A percentile compares a stretch with the other conserved stretches of the same genome.
Evolutionary conservation across 805 yeast species (phyloP).

Genomic region (Candida vaughaniae): DNA sequence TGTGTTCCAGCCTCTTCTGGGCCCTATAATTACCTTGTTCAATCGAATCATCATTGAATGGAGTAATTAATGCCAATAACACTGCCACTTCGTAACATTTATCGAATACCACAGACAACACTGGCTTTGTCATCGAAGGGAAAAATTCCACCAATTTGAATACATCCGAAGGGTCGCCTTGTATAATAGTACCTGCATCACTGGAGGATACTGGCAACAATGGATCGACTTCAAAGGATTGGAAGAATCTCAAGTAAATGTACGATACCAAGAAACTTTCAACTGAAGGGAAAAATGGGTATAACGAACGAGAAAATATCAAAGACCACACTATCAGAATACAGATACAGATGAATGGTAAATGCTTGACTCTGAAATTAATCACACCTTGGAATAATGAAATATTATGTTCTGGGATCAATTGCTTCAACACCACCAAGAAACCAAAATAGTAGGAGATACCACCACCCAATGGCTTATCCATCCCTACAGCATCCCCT

Average conservation of each 20-base stretch:
- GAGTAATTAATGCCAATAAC: slow-evolving; percentile 49
- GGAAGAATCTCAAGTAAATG: slow-evolving; percentile 77
- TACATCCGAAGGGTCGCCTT: slow-evolving; percentile 90
- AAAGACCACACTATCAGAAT: slow-evolving; percentile 37
- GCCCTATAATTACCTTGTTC: slow-evolving; percentile 76
- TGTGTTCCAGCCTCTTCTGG: slow-evolving; percentile 54
- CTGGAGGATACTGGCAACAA: slow-evolving; percentile 47
- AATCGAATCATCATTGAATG: slow-evolving; percentile 66
- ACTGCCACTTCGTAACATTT: slow-evolving; percentile 34
- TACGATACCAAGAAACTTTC: slow-evolving; percentile 68
- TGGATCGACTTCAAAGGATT: slow-evolving; percentile 54
- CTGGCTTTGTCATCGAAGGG: slow-evolving; percentile 60
- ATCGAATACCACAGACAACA: slow-evolving; percentile 51
- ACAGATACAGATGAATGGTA: slow-evolving; percentile 49
- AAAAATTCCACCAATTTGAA: slow-evolving; percentile 82
- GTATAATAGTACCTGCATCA: slow-evolving; percentile 30
- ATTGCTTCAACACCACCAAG: slow-evolving; percentile 55
- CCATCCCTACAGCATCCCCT: slow-evolving; percentile 36
- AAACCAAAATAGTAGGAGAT: slow-evolving; percentile 53
- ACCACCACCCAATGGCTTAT: slow-evolving; percentile 52
- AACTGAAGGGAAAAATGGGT: slow-evolving; percentile 56
- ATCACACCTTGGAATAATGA: slow-evolving; percentile 45
- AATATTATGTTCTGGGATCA: slow-evolving; percentile 57
- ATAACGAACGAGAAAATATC: slow-evolving; percentile 30
- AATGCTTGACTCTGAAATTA: slow-evolving; percentile 56